Evolutionary conservation across 495 filamentous ascomycete species (phyloP).

Genomic region (Lineolata rhizophorae): DNA sequence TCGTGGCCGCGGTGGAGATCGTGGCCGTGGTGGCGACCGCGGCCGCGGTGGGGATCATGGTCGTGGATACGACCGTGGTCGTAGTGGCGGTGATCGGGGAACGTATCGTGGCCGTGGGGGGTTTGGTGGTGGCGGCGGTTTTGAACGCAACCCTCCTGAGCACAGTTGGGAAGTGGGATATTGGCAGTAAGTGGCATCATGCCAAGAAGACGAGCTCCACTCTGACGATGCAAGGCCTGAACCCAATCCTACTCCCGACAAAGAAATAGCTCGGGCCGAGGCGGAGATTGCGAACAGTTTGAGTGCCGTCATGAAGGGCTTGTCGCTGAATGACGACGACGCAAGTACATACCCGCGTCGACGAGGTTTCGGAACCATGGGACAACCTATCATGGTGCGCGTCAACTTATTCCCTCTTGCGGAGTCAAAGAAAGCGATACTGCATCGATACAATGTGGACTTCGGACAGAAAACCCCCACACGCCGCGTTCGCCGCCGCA

Average conservation of each 20-base stretch:
- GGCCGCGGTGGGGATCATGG: conserved; percentile 1
- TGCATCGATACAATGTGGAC: conserved; percentile 13
- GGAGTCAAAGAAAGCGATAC: not conserved
- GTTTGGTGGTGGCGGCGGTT: conserved; percentile 6
- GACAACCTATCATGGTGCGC: conserved; percentile 17
- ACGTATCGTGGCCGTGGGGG: conserved; percentile 3
- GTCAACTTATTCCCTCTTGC: conserved; percentile 25
- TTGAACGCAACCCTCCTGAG: not conserved
- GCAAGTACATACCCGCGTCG: conserved; percentile 14
- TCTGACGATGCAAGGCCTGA: too few relatives aligned
- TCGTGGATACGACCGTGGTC: conserved; percentile 3
- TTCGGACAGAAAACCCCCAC: too few relatives aligned
- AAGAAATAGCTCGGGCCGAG: conserved; percentile 7
- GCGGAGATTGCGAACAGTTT: conserved; percentile 3
- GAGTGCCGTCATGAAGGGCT: conserved; percentile 1
- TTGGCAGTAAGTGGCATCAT: conserved; percentile 5
- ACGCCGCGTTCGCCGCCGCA: too few relatives aligned
- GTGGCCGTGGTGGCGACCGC: not conserved
- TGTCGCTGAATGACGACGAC: conserved; percentile 1
- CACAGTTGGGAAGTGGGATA: not conserved
- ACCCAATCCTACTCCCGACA: conserved; percentile 5
- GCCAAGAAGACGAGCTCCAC: conserved; percentile 2
- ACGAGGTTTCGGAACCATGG: conserved; percentile 23
- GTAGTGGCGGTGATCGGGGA: conserved; percentile 2
- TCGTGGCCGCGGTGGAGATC: not conserved